Base-by-base conservation (phyloP, 1,284 basidiomycete genomes). In the Sphaerobolus stellatus region DNA sequence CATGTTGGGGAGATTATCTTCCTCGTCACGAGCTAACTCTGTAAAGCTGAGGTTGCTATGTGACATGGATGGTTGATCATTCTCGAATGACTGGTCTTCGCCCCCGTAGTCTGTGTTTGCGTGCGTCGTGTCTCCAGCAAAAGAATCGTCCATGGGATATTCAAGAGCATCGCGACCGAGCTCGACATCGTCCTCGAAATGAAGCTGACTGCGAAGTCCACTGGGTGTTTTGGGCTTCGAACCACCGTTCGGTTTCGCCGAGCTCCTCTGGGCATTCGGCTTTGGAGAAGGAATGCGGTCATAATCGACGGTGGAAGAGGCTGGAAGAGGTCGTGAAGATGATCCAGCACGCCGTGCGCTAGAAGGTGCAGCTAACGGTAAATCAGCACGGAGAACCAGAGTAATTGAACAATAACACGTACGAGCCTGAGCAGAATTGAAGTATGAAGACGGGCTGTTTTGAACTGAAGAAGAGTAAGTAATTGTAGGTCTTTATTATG, bases 261-360 rank as follows among this genome's bases (percentile, higher is more conserved):
- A 53, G 51, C 44, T 53, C 22, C n/a, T 22, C n/a, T 43, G 40
- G 25, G 48, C 8, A 14, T 22, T 24, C 9, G 41, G 31, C 38
- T 56, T 38, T 6, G 40, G 48, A n/a, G 43, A 48, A 28, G 52
- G 52, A 3, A 53, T 34, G 25, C 28, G 44, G 30, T 53, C 52
- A 38, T 53, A 46, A 48, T 53, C 52, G 20, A 47, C 45, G 16
- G 8, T 38, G 9, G 34, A 80, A 4, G 70, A 72, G 25, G 80
- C 83, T 56, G 72, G 65, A 18, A 82, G 70, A 20, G 76, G 71
- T 5, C 84, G 79, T 22, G 78, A 76, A 13, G 79, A 78, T 2
- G 78, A 75, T n/a, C 75, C 72, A 11, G 72, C 70, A 28, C 80
- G 79, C 45, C 74, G 71, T 1, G 74, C 68, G 56, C 70, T 76